Evolutionary conservation across 2,329 filamentous ascomycete species (phyloP).

Genomic region (Penicillium hesseltinei): DNA sequence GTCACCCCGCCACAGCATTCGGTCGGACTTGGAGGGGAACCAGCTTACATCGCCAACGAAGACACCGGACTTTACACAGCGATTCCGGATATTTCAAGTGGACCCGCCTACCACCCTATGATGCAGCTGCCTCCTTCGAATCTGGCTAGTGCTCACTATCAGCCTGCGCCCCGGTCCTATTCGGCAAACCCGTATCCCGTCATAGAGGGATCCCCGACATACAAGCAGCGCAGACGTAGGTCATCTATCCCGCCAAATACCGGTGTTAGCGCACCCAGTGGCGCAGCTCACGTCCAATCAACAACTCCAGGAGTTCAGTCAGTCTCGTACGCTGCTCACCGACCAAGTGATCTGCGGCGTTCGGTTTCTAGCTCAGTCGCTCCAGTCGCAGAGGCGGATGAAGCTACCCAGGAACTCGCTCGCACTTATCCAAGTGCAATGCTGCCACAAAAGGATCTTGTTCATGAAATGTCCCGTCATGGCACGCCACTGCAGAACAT

Average conservation of each 20-base stretch:
- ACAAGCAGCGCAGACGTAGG: slow-evolving; percentile 92
- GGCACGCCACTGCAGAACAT: slow-evolving; percentile 84
- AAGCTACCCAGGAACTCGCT: slow-evolving; percentile 71
- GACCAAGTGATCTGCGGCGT: slow-evolving; percentile 84
- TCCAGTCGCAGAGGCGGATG: slow-evolving; percentile 75
- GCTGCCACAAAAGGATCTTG: slow-evolving; percentile 73
- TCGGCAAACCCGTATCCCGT: slow-evolving; percentile 87
- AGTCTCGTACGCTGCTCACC: slow-evolving; percentile 62
- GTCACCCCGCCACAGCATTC: slow-evolving; percentile 93
- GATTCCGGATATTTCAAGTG: slow-evolving; percentile 79
- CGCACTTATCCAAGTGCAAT: slow-evolving; percentile 69
- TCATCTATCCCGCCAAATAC: slow-evolving; percentile 86
- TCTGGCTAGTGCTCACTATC: slow-evolving; percentile 75
- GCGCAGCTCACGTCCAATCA: slow-evolving; percentile 48
- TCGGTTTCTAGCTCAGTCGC: slow-evolving; percentile 87
- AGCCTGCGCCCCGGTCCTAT: slow-evolving; percentile 63
- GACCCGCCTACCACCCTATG: slow-evolving; percentile 78
- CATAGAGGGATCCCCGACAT: slow-evolving; percentile 96
- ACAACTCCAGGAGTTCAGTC: slow-evolving; percentile 36
- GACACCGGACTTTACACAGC: slow-evolving; percentile 94
- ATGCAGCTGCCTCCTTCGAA: slow-evolving; percentile 88
- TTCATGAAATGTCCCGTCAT: slow-evolving; percentile 78
- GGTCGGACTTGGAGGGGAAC: slow-evolving; percentile 76
- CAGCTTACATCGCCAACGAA: slow-evolving; percentile 96
- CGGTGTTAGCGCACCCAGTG: slow-evolving; percentile 64